These are phyloP conservation scores for Coniosporium tulheliwenetii DNA, from an alignment of 2,329 filamentous ascomycete genomes.

Conservation along the genomic window DNA sequence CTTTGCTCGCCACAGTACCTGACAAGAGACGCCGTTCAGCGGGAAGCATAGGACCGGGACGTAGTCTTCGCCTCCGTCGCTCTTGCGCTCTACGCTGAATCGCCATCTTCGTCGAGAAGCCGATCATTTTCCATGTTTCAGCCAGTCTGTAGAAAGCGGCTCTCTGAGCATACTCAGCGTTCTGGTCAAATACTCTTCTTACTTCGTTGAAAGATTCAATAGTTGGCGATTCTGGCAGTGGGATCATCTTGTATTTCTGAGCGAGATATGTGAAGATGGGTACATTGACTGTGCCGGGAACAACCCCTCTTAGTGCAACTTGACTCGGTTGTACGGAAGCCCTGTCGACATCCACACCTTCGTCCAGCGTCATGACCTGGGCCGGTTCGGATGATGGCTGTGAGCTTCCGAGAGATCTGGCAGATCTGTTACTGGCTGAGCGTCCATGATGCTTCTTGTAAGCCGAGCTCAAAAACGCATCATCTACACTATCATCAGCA, in stretches of 20 bases:
- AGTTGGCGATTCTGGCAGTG: conserved; percentile 20
- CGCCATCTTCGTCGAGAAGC: conserved; percentile 29
- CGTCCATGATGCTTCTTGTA: conserved; percentile 31
- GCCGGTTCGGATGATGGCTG: conserved; percentile 31
- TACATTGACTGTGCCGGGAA: conserved; percentile 26
- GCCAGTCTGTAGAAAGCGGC: conserved; percentile 35
- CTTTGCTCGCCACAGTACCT: too few species aligned
- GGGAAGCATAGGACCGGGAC: too few species aligned
- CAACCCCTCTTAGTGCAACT: conserved; percentile 30
- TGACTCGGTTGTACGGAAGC: conserved; percentile 26
- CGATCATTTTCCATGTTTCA: conserved; percentile 43
- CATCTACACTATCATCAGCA: conserved; percentile 41
- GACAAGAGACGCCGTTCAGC: too few species aligned
- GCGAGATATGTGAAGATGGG: conserved; percentile 25
- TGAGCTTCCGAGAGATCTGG: conserved; percentile 38
- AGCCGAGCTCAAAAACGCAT: conserved; percentile 34
- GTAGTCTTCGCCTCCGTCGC: background rate
- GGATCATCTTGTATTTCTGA: conserved; percentile 26
- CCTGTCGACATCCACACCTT: conserved; percentile 28
- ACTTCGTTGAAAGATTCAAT: conserved; percentile 19
- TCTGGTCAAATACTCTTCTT: conserved; percentile 32
- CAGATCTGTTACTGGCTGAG: conserved; percentile 28
- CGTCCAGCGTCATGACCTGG: conserved; percentile 34
- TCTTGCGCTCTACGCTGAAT: conserved; percentile 20
- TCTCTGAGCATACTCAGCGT: conserved; percentile 36